phyloP scores from a whole-genome alignment of 1,284 basidiomycete species.

The Pyrrhoderma lamaoense region DNA sequence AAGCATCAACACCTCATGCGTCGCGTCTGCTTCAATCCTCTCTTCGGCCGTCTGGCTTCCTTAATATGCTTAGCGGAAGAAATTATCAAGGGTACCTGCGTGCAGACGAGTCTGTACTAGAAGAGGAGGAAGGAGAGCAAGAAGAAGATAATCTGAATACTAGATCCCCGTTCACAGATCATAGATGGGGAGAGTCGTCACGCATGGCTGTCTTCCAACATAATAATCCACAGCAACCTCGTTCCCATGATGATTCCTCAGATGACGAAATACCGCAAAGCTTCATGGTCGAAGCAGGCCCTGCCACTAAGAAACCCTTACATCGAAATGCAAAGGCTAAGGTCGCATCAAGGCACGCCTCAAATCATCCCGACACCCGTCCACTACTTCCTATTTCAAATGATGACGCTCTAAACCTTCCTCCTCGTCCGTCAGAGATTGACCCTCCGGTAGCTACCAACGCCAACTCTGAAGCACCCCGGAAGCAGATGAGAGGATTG shows the following conservation, averaged over 20 bases:
- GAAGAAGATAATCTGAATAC: slow-evolving; percentile 30
- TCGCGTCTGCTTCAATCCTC: slow-evolving; percentile 17
- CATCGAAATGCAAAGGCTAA: slow-evolving; percentile 6
- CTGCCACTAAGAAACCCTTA: slow-evolving; percentile 27
- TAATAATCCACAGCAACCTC: slow-evolving; percentile 61
- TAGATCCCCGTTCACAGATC: slow-evolving; percentile 51
- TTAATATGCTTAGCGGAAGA: slow-evolving; percentile 66
- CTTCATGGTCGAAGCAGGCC: slow-evolving; percentile 68
- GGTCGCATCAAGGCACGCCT: slow-evolving; percentile 7
- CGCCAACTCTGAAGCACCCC: neutral
- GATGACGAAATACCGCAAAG: slow-evolving; percentile 79
- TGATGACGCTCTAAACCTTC: slow-evolving; percentile 36
- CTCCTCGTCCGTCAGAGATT: slow-evolving; percentile 63
- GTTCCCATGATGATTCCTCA: slow-evolving; percentile 58
- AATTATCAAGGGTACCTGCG: slow-evolving; percentile 62
- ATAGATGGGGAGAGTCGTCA: slow-evolving; percentile 49
- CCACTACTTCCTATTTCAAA: slow-evolving; percentile 30
- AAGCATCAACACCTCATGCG: slow-evolving; percentile 13
- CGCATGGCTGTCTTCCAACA: slow-evolving; percentile 45
- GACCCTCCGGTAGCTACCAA: slow-evolving; percentile 23
- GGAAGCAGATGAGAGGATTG: slow-evolving; percentile 54
- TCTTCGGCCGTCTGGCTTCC: slow-evolving; percentile 36
- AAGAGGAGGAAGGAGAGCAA: slow-evolving; percentile 56
- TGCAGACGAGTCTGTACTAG: slow-evolving; percentile 56
- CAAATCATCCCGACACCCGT: slow-evolving; percentile 3